A percentile compares a stretch with the other conserved stretches of the same genome.
These are phyloP conservation scores for Colletotrichum salicis DNA, from an alignment of 2,329 filamentous ascomycete genomes.

Conservation along the genomic window DNA sequence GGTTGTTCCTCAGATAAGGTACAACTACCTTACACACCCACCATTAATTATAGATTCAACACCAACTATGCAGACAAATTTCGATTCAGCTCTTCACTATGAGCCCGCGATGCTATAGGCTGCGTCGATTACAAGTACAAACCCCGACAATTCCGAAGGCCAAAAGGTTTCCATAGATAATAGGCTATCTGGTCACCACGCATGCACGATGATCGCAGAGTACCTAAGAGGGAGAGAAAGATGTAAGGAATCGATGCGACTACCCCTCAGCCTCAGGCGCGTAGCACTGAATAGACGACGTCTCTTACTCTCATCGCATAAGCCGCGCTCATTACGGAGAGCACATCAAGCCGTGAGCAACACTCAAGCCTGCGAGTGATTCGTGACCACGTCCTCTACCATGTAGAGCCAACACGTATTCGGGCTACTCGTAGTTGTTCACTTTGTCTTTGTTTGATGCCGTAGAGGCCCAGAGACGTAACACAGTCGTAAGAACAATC, in stretches of 20 bases:
- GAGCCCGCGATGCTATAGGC: background rate
- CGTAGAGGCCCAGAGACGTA: background rate
- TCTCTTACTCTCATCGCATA: constrained; percentile 13
- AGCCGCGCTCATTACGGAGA: background rate
- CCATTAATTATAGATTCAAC: too few species aligned
- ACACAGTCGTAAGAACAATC: background rate
- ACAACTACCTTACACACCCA: too few species aligned
- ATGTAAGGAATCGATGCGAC: background rate
- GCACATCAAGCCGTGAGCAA: background rate
- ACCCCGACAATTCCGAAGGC: background rate
- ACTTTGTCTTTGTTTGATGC: background rate
- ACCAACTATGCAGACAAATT: background rate
- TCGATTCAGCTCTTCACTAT: background rate
- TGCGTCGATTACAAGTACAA: background rate
- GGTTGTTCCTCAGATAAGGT: background rate
- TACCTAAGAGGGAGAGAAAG: background rate
- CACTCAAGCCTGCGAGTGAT: background rate
- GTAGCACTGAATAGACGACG: constrained; percentile 7
- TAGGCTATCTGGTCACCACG: background rate
- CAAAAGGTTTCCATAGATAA: background rate
- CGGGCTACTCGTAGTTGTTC: background rate
- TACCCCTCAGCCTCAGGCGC: background rate
- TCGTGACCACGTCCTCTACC: background rate
- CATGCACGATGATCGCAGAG: background rate
- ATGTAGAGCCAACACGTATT: background rate